phyloP scores from a whole-genome alignment of 768 basidiomycete genomes.

The Lactarius deliciosus region DNA sequence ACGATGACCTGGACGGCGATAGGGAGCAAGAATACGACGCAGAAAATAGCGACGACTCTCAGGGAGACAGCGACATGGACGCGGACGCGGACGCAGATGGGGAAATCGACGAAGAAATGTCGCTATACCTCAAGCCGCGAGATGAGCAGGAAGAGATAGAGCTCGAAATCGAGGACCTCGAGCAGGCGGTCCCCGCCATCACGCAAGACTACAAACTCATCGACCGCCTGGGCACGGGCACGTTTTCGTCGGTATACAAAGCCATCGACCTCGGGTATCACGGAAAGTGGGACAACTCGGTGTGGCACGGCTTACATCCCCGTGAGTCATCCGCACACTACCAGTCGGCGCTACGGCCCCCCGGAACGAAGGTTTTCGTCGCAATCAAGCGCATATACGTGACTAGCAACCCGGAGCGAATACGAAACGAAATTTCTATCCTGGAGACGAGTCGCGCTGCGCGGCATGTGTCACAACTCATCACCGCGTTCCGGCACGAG shows the following conservation, averaged over 20 bases:
- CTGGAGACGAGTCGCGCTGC: conserved; percentile 84
- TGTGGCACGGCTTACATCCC: conserved; percentile 71
- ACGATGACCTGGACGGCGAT: conserved; percentile 53
- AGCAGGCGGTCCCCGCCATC: conserved; percentile 64
- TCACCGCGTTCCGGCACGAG: conserved; percentile 86
- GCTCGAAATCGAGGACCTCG: conserved; percentile 73
- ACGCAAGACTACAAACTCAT: conserved; percentile 69
- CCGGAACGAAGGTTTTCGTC: conserved; percentile 66
- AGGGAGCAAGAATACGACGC: conserved; percentile 39
- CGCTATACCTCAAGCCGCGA: conserved; percentile 52
- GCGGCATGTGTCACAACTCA: conserved; percentile 87
- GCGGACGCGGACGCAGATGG: conserved; percentile 36
- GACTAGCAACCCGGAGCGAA: conserved; percentile 89
- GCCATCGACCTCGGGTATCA: conserved; percentile 80
- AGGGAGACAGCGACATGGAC: conserved; percentile 33
- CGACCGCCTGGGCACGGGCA: conserved; percentile 94
- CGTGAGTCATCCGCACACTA: conserved; percentile 62
- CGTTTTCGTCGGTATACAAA: conserved; percentile 99
- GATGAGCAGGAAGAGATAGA: conserved; percentile 76
- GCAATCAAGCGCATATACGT: conserved; percentile 97
- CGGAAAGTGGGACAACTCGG: conserved; percentile 69
- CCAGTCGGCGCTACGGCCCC: conserved; percentile 48
- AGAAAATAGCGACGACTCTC: conserved; percentile 33
- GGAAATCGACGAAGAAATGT: conserved; percentile 61
- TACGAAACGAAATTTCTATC: conserved; percentile 89